A percentile compares a stretch with the other conserved stretches of the same genome.
These are phyloP conservation scores for Kitagawia praeruptora DNA, from an alignment of 129 eudicot species.

Conservation along the genomic window DNA sequence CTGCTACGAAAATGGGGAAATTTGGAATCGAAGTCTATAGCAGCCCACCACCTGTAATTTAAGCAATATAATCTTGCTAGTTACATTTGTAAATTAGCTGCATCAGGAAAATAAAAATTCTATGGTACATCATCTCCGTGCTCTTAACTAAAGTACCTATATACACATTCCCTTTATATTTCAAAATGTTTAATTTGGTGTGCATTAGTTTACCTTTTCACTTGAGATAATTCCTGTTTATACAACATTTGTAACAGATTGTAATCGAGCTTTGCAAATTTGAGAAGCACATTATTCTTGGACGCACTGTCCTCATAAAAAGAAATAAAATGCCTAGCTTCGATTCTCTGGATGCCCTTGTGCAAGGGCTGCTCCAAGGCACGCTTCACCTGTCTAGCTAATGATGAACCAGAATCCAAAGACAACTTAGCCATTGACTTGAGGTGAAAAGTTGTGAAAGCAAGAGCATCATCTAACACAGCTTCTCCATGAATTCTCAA, in stretches of 20 bases:
- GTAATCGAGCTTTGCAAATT: constrained; percentile 24
- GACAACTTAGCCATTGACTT: constrained; percentile 2
- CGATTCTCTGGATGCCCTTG: constrained; percentile 15
- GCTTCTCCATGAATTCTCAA: constrained; percentile 1
- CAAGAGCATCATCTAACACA: neutral
- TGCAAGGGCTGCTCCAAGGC: constrained; percentile 20
- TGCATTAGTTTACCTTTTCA: constrained; percentile 6
- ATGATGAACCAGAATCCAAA: neutral
- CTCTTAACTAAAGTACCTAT: too few relatives aligned
- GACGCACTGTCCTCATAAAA: constrained; percentile 11
- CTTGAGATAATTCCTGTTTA: constrained; percentile 20
- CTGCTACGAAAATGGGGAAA: constrained; percentile 3
- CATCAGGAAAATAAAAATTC: too few relatives aligned
- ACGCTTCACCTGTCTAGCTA: constrained; percentile 10
- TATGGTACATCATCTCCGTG: too few relatives aligned
- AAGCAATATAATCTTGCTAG: neutral
- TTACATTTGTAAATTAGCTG: neutral
- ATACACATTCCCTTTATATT: neutral
- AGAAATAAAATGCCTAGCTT: constrained; percentile 15
- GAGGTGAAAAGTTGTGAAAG: neutral
- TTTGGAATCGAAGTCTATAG: neutral
- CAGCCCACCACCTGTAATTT: constrained; percentile 12
- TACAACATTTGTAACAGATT: constrained; percentile 18
- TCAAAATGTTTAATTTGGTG: neutral
- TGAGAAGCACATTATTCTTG: constrained; percentile 8